Base-by-base conservation (phyloP, 805 yeast genomes). In the Cyberlindnera subsufficiens region DNA sequence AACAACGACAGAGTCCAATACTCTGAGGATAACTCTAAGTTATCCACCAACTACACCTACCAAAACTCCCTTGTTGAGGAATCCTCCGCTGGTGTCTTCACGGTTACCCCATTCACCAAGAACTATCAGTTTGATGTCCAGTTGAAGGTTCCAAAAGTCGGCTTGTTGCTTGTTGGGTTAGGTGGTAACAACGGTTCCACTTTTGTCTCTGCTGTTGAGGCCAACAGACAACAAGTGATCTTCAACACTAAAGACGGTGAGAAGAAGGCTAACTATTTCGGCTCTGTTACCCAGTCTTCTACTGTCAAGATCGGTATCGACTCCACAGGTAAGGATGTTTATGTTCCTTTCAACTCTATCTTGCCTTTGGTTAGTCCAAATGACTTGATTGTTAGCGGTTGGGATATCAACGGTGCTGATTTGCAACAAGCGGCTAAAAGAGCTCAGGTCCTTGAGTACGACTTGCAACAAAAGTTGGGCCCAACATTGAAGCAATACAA, bases 181-280 rank as follows among this genome's bases (percentile, higher is more conserved):
- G 97, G 97, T 55, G 98, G 98, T 66, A 90, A 90, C 74, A 90
- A 90, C 61, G 98, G 97, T 65, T 76, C 96, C 45, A 90, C 98
- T 13, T 74, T 91, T 51, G 78, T 89, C 42, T 89, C 91, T 36
- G 82, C 96, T 9, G 73, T 82, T 40, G 76, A 85, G 52, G 96
- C 97, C 46, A 90, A 90, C 72, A 87, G 82, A 58, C 74, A 86
- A 63, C 75, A 85, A 49, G 63, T 90, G 50, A 66, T 77, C 40
- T 90, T 90, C 70, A 80, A 86, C 60, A 88, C 85, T 56, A 89
- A 88, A 68, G 81, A 80, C 42, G 96, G 96, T 41, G 72, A 71
- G 20, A 73, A 78, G 38, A 72, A 72, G 50, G 74, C 82, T 43
- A 90, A 89, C 68, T 90, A 88, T 65, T 90, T 76, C 54, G 98